Conservation (phyloP, 805 yeast species). For the Saturnispora sekii region DNA sequence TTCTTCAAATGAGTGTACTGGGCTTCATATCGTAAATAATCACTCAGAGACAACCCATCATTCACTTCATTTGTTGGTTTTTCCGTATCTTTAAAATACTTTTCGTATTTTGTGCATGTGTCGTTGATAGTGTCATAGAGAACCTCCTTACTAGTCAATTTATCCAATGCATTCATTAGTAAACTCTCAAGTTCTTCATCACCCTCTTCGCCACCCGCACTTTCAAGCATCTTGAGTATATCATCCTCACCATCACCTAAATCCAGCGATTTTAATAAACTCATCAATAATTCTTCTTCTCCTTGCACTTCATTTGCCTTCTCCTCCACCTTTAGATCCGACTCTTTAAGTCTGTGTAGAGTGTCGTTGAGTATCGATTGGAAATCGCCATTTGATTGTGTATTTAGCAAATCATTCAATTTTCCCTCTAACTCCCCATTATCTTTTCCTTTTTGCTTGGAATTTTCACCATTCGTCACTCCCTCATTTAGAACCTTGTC, state of each 20-base stretch:
- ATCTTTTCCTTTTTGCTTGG: neutral
- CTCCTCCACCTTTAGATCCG: conserved; percentile 63
- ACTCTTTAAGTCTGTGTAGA: conserved; percentile 65
- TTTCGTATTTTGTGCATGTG: conserved; percentile 60
- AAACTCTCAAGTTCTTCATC: conserved; percentile 30
- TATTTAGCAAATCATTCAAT: conserved; percentile 29
- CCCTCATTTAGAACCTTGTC: conserved; percentile 57
- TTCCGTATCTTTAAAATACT: conserved; percentile 50
- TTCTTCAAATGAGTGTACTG: conserved; percentile 56
- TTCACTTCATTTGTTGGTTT: conserved; percentile 21
- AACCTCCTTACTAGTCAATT: conserved; percentile 75
- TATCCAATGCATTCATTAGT: conserved; percentile 65
- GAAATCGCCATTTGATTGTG: conserved; percentile 33
- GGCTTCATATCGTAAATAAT: conserved; percentile 39
- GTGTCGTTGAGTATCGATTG: conserved; percentile 74
- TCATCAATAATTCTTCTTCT: conserved; percentile 44
- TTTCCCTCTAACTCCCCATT: neutral
- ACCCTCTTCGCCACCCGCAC: conserved; percentile 7
- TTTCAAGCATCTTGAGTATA: neutral
- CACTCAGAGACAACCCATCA: conserved; percentile 14
- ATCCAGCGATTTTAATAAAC: conserved; percentile 56
- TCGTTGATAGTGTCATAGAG: conserved; percentile 85
- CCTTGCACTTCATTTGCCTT: conserved; percentile 28
- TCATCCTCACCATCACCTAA: conserved; percentile 10
- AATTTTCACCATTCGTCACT: conserved; percentile 29